Evolutionary conservation across 2,329 filamentous ascomycete genomes (phyloP).

Genomic region (Fusarium mangiferae): DNA sequence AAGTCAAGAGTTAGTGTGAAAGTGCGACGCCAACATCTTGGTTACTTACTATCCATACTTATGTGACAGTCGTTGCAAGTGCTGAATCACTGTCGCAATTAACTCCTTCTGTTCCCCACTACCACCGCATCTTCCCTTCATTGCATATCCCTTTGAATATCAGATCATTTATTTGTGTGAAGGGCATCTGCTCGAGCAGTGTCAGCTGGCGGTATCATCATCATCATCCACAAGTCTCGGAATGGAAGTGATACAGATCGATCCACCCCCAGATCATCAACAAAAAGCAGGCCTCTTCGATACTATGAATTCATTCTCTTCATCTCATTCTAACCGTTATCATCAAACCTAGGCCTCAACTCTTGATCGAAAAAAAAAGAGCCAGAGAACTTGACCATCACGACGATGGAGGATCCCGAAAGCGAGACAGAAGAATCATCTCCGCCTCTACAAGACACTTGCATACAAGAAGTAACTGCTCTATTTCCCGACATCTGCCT

Average conservation of each 20-base stretch:
- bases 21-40: not conserved
- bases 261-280: not conserved
- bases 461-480: conserved; percentile 22
- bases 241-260: not conserved
- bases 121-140: not conserved
- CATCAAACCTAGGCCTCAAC: not conserved
- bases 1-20: not conserved
- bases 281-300: not conserved
- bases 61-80: not conserved
- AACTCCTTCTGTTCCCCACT: not conserved
- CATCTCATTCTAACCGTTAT: conserved; percentile 12
- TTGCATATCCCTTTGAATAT: not conserved
- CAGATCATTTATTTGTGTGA: not conserved
- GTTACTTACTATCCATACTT: not conserved
- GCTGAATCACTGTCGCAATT: not conserved
- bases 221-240: not conserved
- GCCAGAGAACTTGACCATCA: not conserved
- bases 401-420: conserved; percentile 16
- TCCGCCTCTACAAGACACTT: conserved; percentile 11
- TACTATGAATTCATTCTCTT: not conserved
- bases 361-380: not conserved
- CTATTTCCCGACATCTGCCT: conserved; percentile 60
- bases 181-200: not conserved
- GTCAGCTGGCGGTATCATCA: not conserved
- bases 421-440: not conserved